Evolutionary conservation across 495 filamentous ascomycete genomes (phyloP), one percentile per base, ranked within the genome.

Genomic region (Physcia stellaris): DNA sequence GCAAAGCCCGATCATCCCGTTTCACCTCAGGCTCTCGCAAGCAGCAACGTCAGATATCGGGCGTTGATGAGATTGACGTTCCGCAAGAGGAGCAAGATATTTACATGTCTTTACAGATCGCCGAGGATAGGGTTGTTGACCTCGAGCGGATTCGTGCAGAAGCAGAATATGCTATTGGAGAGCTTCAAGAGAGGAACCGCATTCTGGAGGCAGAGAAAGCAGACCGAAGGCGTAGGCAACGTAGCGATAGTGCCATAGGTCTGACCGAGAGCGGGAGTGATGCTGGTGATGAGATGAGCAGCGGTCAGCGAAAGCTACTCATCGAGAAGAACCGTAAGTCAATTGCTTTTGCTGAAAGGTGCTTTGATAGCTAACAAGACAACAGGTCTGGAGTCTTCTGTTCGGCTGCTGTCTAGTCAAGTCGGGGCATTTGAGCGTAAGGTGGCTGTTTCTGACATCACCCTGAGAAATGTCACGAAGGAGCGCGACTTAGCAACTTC

Each of bases 81-180:
- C 64, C 83, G 31, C 77, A 77, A 9, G 77, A 85, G 38, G 77
- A 82, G 45, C 75, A 80, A 44, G 75, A 73, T 20, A 60, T 83
- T 31, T 72, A 78, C 44, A 67, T 77, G n/a, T 76, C 77, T 4
- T 60, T 85, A 30, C 65, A 74, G 37, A 59, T 80, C 3, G 63
- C 84, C 4, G 67, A 83, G 49, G 75, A 81, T 19, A 77, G 77
- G 48, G 72, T 83, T 15, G 59, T 66, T 0, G 61, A 69, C 33
- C 48, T 83, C 19, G 77, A 84, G 52, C 60, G 62, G 43, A 65
- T 61, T 32, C 78, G 77, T 35, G 63, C 67, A 2, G 72, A 78
- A 37, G 59, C 62, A 6, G 70, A 78, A 42, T 68, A 60, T 46
- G 63, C 58, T 28, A 58, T 73, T 23, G 64, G 73, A 19, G 64